Evolutionary conservation across 345 rosid genomes (phyloP), one percentile per base, ranked within the genome.

Genomic region (Hypericum androsaemum): DNA sequence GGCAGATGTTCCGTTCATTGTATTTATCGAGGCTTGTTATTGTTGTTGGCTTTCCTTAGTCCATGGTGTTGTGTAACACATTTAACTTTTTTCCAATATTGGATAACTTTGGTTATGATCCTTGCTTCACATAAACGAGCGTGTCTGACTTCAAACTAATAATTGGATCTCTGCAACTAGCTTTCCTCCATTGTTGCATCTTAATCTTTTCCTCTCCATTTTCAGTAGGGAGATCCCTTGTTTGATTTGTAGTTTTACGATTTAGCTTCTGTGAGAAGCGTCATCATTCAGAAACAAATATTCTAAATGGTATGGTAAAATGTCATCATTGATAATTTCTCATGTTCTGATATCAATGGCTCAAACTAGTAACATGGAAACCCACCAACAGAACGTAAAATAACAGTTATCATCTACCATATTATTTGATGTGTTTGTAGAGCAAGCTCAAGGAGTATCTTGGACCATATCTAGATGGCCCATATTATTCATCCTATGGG

Each of bases 401-500:
- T 32, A 45, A 47, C 13, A 6, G 28, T 12, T 38, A 43, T 57
- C 39, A 17, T 58, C 43, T 37, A 65, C 50, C 10, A 57, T 41
- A 14, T 51, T 56, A 36, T n/a, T 61, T 62, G 46, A 38, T 66
- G 37, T 65, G 52, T n/a, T 64, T 76, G 49, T 68, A 90, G 98
- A 83, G 73, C 65, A 87, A 81, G 73, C 87, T 90, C 55, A 73
- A 47, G 72, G 79, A 82, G 46, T 86, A 82, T 68, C 89, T 90
- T 48, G 82, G 95, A 45, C 96, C 98, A 7, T 84, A 84, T 66
- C 67, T 90, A 13, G 51, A 71, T 69, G 98, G 96, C 49, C 59
- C 64, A 78, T 87, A 92, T 44, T 90, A 90, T 61, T 71, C 95
- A 14, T 90, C 98, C 45, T 87, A 64, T 60, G 98, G 98, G 54